Base-by-base conservation (phyloP, 495 filamentous ascomycete genomes). In the Emericellopsis terricola region DNA sequence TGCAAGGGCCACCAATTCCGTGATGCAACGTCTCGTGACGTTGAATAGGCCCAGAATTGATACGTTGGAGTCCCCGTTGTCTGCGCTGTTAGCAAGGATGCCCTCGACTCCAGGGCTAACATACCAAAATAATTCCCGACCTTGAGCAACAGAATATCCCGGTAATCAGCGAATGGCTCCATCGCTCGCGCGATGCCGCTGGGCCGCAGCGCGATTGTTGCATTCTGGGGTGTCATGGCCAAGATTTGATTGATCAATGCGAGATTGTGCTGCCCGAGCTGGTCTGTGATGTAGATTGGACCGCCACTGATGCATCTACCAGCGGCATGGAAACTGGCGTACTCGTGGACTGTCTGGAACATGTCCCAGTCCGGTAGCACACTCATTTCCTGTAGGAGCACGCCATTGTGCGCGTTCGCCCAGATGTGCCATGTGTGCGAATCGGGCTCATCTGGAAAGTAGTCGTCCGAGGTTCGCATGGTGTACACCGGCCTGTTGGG, bases 401-500 rank as follows among this genome's bases (percentile, higher is more conserved):
- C 64, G n/a, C 77, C 59, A 48, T 91, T 94, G 52, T 94, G 80
- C 2, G 87, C 83, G 47, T 96, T 96, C 38, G 76, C 72, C 54
- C 86, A 97, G 29, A 97, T 61, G 54, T 97, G 89, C 85, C 87
- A 96, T 1, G 85, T 68, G 43, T 96, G 89, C 3, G 77, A 80
- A 8, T 65, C 62, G 3, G 70, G 64, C 8, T 82, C 64, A 29
- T 82, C 69, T 0, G 89, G 89, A 50, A 84, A 93, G 64, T 80
- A 97, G 59, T 97, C 89, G 45, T 94, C 85, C 0, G 79, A 86
- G 55, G 93, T 96, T 13, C 89, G 79, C 18, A 84, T 64, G 0
- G 83, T 60, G 21, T 81, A 56, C 0, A 65, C 52, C 1, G 80
- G 77, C 31, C 73, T 72, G 20, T 59, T 63, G 2, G 80, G 80